Evolutionary conservation across 169 alveolate genomes (phyloP).

Genomic region (Plasmodium chabaudi): DNA sequence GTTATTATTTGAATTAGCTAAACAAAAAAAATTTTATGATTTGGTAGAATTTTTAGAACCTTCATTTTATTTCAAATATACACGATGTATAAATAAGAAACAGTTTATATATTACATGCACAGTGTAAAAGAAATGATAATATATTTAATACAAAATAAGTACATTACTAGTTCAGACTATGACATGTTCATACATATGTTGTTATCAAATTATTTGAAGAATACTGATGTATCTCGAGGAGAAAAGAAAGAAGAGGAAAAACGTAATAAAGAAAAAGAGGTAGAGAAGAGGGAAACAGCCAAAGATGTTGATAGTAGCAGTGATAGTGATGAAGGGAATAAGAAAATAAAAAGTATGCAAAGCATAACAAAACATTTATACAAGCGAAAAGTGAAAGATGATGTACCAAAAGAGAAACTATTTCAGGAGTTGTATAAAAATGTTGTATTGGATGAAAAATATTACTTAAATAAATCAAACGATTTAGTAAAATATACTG

Average conservation of each 20-base stretch:
- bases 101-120: conserved; percentile 75
- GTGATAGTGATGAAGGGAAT: conserved; percentile 1
- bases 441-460: conserved; percentile 41
- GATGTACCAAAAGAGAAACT: conserved; percentile 27
- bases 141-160: conserved; percentile 64
- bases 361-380: conserved; percentile 26
- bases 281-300: not conserved
- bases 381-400: conserved; percentile 13
- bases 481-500: conserved; percentile 71
- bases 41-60: conserved; percentile 74
- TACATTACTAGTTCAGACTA: conserved; percentile 61
- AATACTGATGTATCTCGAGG: conserved; percentile 21
- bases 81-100: conserved; percentile 69
- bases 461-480: conserved; percentile 37
- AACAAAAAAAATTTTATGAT: conserved; percentile 49
- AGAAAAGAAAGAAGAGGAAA: conserved; percentile 18
- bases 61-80: conserved; percentile 63
- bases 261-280: not conserved
- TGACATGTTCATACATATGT: conserved; percentile 63
- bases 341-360: not conserved
- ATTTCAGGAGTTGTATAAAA: conserved; percentile 61
- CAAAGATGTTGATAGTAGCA: too few species aligned
- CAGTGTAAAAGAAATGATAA: conserved; percentile 67
- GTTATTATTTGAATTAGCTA: conserved; percentile 62
- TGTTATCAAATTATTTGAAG: conserved; percentile 70